Evolutionary conservation across 2,329 filamentous ascomycete species (phyloP), one percentile per base, ranked within the genome.

Genomic region (Verticillium klebahnii): DNA sequence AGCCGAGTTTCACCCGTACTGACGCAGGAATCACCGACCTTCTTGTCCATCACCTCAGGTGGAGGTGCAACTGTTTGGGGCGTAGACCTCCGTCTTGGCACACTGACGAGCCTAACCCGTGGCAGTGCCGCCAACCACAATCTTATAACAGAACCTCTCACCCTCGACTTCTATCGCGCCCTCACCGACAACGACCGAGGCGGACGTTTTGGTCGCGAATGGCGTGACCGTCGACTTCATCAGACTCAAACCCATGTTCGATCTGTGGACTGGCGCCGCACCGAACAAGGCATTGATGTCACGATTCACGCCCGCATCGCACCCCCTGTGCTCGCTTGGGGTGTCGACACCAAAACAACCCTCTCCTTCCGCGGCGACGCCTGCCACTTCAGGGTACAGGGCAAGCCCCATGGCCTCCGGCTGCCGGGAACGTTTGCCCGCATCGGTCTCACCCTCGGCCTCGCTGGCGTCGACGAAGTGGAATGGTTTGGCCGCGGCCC

Each of bases 401-500:
- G 77, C 0, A 80, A 77, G 8, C 78, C 81, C 0, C 29, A n/a
- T 14, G 75, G 75, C 17, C 67, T 68, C 14, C 77, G 80, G 2
- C 73, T 84, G 0, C 86, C 86, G 0, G 73, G 76, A 3, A 88
- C 84, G 1, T 80, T 90, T 50, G 86, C 88, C 0, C 80, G 88
- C 17, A 81, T 90, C 62, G 89, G 89, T 0, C 72, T 90, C 65
- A 84, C 71, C n/a, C 80, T 75, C 66, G 81, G 73, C 14, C 77
- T 76, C 66, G 73, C 57, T 57, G 75, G 66, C 19, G 72, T 80
- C 29, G 69, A 74, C 5, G 67, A 69, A 5, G 80, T 78, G 0
- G 72, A 75, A n/a, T 92, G 88, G 88, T 90, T 86, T 67, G 88
- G 89, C 5, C 83, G 85, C 4, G 89, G 89, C 0, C 86, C 86